Conservation (phyloP, 2,329 filamentous ascomycete genomes). For the Colletotrichum tropicale region DNA sequence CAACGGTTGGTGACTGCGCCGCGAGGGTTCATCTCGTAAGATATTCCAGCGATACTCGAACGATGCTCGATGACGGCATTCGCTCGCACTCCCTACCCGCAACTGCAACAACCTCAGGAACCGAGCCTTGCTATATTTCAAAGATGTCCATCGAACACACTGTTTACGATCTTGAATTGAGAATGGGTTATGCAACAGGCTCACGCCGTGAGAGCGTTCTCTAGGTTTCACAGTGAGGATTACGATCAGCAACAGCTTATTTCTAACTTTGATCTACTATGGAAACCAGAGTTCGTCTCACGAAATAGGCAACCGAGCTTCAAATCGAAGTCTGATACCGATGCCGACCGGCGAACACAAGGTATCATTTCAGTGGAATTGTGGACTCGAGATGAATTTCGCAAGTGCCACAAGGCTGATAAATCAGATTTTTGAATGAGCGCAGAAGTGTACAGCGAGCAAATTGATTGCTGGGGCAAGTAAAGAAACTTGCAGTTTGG, state of each 20-base stretch:
- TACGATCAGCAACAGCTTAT: rapidly evolving
- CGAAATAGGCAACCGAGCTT: neutral
- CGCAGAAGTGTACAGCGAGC: rapidly evolving
- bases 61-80: neutral
- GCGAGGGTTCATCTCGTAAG: rapidly evolving
- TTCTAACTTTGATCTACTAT: rapidly evolving
- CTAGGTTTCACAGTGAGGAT: neutral
- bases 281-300: neutral
- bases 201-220: neutral
- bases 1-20: neutral
- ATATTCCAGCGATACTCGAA: neutral
- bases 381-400: neutral
- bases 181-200: neutral
- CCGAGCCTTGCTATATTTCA: neutral
- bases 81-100: rapidly evolving
- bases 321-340: neutral
- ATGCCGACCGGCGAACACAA: neutral
- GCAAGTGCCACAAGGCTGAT: neutral
- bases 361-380: rapidly evolving
- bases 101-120: rapidly evolving
- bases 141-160: neutral
- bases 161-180: neutral
- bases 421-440: neutral
- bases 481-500: too few relatives aligned
- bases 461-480: too few relatives aligned